A percentile compares a stretch with the other conserved stretches of the same genome.
Evolutionary conservation across 495 filamentous ascomycete species (phyloP).

Genomic region (Neohortaea acidophila): DNA sequence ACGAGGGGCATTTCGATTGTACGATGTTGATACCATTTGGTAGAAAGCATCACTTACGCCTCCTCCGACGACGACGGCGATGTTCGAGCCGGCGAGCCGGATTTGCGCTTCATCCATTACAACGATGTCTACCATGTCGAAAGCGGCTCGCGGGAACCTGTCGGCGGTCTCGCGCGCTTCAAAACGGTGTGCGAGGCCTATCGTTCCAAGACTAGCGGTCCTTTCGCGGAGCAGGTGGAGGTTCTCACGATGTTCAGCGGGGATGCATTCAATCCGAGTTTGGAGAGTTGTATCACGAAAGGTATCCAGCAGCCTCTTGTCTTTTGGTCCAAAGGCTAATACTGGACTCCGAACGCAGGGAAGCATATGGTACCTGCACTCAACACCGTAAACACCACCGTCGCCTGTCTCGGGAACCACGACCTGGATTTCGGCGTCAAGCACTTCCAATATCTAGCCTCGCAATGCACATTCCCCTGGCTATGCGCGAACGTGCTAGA

Average conservation of each 20-base stretch:
- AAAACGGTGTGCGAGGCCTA: slow-evolving; percentile 65
- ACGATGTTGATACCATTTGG: too few relatives aligned
- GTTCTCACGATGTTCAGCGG: slow-evolving; percentile 76
- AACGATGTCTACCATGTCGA: slow-evolving; percentile 91
- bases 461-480: slow-evolving; percentile 75
- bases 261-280: slow-evolving; percentile 79
- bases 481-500: slow-evolving; percentile 73
- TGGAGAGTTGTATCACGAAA: slow-evolving; percentile 77
- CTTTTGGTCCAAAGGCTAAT: too few relatives aligned
- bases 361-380: slow-evolving; percentile 80
- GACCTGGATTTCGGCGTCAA: slow-evolving; percentile 85
- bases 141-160: slow-evolving; percentile 57
- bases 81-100: slow-evolving; percentile 39
- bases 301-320: too few relatives aligned
- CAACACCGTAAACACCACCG: slow-evolving; percentile 58
- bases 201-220: slow-evolving; percentile 37
- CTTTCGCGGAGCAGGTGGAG: slow-evolving; percentile 44
- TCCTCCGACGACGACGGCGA: neutral
- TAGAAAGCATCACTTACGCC: neutral
- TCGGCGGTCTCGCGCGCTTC: slow-evolving; percentile 66
- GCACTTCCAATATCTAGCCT: slow-evolving; percentile 57
- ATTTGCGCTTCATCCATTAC: slow-evolving; percentile 70
- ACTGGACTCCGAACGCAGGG: slow-evolving; percentile 22
- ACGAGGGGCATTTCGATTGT: too few relatives aligned
- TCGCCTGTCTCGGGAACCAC: slow-evolving; percentile 78